Percentiles rank a stretch among this genome's conserved stretches.
Evolutionary conservation across 2,329 filamentous ascomycete species (phyloP).

Genomic region (Talaromyces piceae): DNA sequence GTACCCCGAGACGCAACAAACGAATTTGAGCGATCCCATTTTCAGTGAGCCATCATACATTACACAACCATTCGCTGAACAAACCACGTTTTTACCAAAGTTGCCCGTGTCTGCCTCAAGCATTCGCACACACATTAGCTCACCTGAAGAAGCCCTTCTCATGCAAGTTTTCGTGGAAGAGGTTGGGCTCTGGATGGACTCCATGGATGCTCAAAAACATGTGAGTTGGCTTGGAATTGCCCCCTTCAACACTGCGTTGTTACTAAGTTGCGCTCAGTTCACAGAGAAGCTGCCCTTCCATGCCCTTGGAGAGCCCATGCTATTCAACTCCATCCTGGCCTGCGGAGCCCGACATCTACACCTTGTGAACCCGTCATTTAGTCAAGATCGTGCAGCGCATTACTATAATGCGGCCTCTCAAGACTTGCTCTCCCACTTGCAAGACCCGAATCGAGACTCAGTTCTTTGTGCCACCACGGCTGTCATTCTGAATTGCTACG

Average conservation of each 20-base stretch:
- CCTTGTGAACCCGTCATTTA: slow-evolving; percentile 61
- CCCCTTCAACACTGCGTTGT: slow-evolving; percentile 12
- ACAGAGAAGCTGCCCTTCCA: slow-evolving; percentile 76
- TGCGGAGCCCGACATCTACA: slow-evolving; percentile 79
- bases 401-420: slow-evolving; percentile 84
- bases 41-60: slow-evolving; percentile 21
- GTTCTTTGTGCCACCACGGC: slow-evolving; percentile 80
- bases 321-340: slow-evolving; percentile 80
- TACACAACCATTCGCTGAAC: slow-evolving; percentile 17
- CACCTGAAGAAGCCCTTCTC: slow-evolving; percentile 72
- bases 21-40: slow-evolving; percentile 20
- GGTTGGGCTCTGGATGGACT: slow-evolving; percentile 91
- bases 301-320: slow-evolving; percentile 74
- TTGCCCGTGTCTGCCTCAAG: slow-evolving; percentile 37
- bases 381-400: slow-evolving; percentile 67
- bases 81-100: slow-evolving; percentile 28
- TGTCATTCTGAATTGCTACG: slow-evolving; percentile 83
- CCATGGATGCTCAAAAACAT: slow-evolving; percentile 74
- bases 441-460: slow-evolving; percentile 77
- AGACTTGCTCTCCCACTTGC: slow-evolving; percentile 65
- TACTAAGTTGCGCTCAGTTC: no score
- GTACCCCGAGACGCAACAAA: slow-evolving; percentile 39
- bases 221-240: slow-evolving; percentile 29
- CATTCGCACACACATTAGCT: slow-evolving; percentile 58
- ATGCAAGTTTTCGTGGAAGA: slow-evolving; percentile 91